phyloP scores from a whole-genome alignment of 805 yeast species.

The Yarrowia deformans region DNA sequence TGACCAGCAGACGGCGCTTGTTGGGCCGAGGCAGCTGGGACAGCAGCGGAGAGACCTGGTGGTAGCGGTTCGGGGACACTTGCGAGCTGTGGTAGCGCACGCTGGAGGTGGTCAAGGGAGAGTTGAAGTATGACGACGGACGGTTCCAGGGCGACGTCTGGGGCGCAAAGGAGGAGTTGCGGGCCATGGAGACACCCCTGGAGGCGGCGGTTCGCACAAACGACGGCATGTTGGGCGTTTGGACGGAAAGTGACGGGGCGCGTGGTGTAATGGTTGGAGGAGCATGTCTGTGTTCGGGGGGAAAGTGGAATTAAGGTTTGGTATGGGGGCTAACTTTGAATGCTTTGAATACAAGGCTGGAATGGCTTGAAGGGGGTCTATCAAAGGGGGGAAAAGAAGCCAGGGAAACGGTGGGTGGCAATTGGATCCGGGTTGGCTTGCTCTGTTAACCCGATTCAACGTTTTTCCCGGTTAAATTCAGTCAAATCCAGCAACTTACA shows the following conservation, averaged over 20 bases:
- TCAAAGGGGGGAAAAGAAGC: too few species aligned
- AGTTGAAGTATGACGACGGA: conserved; percentile 26
- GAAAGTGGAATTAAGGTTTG: background rate
- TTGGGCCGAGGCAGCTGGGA: conserved; percentile 15
- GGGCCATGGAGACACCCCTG: conserved; percentile 31
- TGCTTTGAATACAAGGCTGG: too few species aligned
- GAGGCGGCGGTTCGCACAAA: conserved; percentile 23
- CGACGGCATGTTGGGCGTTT: conserved; percentile 16
- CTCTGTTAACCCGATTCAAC: background rate
- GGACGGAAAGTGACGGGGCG: too few species aligned
- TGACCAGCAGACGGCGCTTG: conserved; percentile 28
- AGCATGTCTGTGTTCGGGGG: background rate
- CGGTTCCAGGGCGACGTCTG: conserved; percentile 8
- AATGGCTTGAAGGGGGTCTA: too few species aligned
- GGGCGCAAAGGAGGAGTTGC: background rate
- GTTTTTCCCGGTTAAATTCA: background rate
- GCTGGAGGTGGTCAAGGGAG: conserved; percentile 13
- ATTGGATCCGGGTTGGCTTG: too few species aligned
- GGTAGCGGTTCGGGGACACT: conserved; percentile 1
- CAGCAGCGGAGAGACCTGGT: conserved; percentile 5
- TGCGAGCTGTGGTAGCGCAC: conserved; percentile 11
- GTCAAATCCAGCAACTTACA: background rate
- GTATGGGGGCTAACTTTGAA: too few species aligned
- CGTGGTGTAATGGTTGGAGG: conserved; percentile 9
- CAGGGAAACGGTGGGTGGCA: too few species aligned